A percentile compares a stretch with the other conserved stretches of the same genome.
phyloP scores from a whole-genome alignment of 2,329 filamentous ascomycete species.

The Sarocladium brachiariae region DNA sequence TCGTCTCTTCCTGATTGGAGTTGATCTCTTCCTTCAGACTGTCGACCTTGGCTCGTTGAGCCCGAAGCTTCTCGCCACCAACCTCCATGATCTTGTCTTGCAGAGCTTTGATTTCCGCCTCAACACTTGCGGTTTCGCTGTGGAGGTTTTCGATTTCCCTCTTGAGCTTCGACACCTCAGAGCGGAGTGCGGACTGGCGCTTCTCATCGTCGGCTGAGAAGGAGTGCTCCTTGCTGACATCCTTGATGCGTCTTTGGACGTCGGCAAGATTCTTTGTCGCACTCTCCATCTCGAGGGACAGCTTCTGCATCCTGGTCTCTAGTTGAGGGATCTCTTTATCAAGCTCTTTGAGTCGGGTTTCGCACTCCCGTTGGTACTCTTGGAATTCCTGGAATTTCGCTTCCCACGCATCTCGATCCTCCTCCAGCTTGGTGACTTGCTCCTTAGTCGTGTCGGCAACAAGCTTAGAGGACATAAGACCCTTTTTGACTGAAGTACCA shows the following conservation, averaged over 20 bases:
- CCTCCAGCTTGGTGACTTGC: slow-evolving; percentile 79
- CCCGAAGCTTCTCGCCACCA: slow-evolving; percentile 84
- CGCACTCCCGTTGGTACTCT: slow-evolving; percentile 73
- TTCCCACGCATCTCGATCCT: slow-evolving; percentile 79
- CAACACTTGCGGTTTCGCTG: slow-evolving; percentile 79
- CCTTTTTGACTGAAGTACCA: slow-evolving; percentile 81
- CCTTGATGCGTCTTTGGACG: slow-evolving; percentile 75
- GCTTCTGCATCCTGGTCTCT: slow-evolving; percentile 88
- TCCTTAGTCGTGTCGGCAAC: slow-evolving; percentile 82
- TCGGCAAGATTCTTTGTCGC: slow-evolving; percentile 78
- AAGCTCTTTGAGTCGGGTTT: slow-evolving; percentile 64
- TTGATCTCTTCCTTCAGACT: slow-evolving; percentile 79
- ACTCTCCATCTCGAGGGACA: slow-evolving; percentile 81
- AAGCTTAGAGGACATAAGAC: slow-evolving; percentile 94
- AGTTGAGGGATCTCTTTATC: slow-evolving; percentile 74
- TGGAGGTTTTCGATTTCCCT: slow-evolving; percentile 74
- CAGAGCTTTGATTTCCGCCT: slow-evolving; percentile 84
- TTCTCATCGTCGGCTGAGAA: slow-evolving; percentile 74
- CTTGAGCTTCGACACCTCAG: slow-evolving; percentile 68
- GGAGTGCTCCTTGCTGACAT: slow-evolving; percentile 74
- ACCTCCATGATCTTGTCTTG: slow-evolving; percentile 99
- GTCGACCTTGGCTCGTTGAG: slow-evolving; percentile 87
- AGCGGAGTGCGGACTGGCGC: slow-evolving; percentile 65
- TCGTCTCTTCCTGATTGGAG: slow-evolving; percentile 72
- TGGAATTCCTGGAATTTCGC: slow-evolving; percentile 78